Conservation (phyloP, 2,329 filamentous ascomycete genomes). For the Plenodomus biglobosus region DNA sequence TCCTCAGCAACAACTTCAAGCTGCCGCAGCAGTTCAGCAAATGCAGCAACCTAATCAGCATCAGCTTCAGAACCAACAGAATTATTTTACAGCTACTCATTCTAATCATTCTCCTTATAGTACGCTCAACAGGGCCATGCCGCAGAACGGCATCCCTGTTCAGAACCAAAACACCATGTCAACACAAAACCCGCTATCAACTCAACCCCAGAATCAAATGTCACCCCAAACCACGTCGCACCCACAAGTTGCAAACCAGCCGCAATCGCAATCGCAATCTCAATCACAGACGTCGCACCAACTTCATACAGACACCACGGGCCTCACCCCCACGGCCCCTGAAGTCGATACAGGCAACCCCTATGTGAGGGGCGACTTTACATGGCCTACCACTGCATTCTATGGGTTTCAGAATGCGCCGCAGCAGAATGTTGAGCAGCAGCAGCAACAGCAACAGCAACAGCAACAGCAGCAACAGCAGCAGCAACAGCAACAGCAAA, state of each 20-base stretch:
- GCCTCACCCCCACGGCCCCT: conserved; percentile 18
- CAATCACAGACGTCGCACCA: conserved; percentile 19
- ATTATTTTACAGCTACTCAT: conserved; percentile 24
- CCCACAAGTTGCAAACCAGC: neutral
- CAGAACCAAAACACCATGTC: conserved; percentile 7
- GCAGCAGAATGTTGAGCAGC: neutral
- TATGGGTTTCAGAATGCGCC: conserved; percentile 29
- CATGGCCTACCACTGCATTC: conserved; percentile 26
- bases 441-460: conserved; percentile 8
- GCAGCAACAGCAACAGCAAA: conserved; percentile 8
- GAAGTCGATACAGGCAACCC: conserved; percentile 20
- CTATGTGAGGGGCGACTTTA: conserved; percentile 28
- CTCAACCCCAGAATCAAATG: conserved; percentile 3
- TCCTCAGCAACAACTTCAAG: conserved; percentile 22
- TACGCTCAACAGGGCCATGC: conserved; percentile 26
- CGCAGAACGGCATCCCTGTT: conserved; percentile 15
- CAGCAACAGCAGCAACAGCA: conserved; percentile 18
- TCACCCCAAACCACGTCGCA: conserved; percentile 1
- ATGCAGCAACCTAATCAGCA: conserved; percentile 14
- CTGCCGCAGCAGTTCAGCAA: conserved; percentile 18
- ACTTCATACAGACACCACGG: conserved; percentile 15
- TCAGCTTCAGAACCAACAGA: conserved; percentile 22
- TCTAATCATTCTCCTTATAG: conserved; percentile 25
- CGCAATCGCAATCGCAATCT: conserved; percentile 19
- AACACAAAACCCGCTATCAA: conserved; percentile 7